Evolutionary conservation across 1,139 yeast species (phyloP).

Genomic region (Protomyces arabidopsidicola): DNA sequence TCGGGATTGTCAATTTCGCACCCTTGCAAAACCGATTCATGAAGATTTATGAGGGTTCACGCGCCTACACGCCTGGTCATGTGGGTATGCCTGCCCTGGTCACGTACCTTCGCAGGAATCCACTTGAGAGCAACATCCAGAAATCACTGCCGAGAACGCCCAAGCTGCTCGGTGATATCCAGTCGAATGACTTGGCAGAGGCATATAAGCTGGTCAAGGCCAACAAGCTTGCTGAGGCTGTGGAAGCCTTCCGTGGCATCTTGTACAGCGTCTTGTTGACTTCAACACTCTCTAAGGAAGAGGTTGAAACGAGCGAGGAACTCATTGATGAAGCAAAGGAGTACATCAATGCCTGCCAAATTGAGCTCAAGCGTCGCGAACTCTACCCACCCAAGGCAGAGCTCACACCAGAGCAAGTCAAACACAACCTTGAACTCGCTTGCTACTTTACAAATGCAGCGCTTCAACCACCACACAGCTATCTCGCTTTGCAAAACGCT

Average conservation of each 20-base stretch:
- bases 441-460: conserved; percentile 88
- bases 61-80: conserved; percentile 67
- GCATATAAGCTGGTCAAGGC: conserved; percentile 82
- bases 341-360: conserved; percentile 84
- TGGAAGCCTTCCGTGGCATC: conserved; percentile 69
- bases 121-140: conserved; percentile 41
- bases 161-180: conserved; percentile 48
- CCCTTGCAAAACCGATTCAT: conserved; percentile 79
- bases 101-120: conserved; percentile 66
- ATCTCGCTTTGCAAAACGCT: conserved; percentile 89
- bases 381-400: conserved; percentile 44
- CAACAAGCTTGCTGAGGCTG: conserved; percentile 76
- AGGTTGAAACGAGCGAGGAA: conserved; percentile 53
- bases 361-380: conserved; percentile 81
- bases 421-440: conserved; percentile 88
- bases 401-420: conserved; percentile 50
- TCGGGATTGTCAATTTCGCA: conserved; percentile 78
- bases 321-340: conserved; percentile 74
- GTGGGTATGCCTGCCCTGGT: conserved; percentile 68
- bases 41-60: conserved; percentile 76
- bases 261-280: conserved; percentile 70
- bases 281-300: conserved; percentile 67
- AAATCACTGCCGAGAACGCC: conserved; percentile 67
- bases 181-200: conserved; percentile 55
- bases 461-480: conserved; percentile 74